phyloP scores from a whole-genome alignment of 129 eudicot genomes.

The Tagetes erecta region DNA sequence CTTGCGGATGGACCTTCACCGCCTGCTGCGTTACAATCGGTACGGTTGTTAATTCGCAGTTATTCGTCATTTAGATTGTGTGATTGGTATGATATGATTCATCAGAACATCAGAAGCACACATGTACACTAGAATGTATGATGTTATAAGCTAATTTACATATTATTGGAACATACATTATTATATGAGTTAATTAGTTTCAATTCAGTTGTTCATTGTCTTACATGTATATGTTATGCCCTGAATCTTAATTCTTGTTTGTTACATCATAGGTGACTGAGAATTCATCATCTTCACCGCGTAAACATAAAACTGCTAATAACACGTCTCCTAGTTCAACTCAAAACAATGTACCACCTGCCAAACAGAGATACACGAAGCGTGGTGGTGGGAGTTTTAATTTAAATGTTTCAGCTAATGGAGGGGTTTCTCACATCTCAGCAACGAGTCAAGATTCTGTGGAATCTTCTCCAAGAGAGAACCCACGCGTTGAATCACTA shows the following conservation, averaged over 20 bases:
- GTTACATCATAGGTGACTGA: conserved; percentile 42
- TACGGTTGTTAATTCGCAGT: neutral
- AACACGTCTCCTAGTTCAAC: conserved; percentile 39
- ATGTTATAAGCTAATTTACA: neutral
- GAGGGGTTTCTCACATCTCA: conserved; percentile 49
- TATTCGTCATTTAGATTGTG: neutral
- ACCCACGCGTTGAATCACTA: conserved; percentile 46
- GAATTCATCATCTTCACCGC: conserved; percentile 42
- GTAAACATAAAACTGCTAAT: conserved; percentile 36
- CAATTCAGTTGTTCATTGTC: too few species aligned
- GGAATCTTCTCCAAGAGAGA: conserved; percentile 51
- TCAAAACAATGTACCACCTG: conserved; percentile 49
- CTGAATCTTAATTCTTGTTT: conserved; percentile 18
- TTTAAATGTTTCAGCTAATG: conserved; percentile 44
- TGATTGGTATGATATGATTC: conserved; percentile 8
- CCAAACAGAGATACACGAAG: conserved; percentile 57
- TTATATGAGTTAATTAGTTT: too few species aligned
- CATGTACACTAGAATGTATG: too few species aligned
- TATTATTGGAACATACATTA: neutral
- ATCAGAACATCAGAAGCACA: neutral
- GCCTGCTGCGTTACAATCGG: conserved; percentile 39
- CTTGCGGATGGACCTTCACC: conserved; percentile 43
- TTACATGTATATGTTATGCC: neutral
- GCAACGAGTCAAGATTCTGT: conserved; percentile 36
- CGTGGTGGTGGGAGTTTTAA: conserved; percentile 56